phyloP scores from a whole-genome alignment of 768 basidiomycete genomes.

The Trametes cubensis region DNA sequence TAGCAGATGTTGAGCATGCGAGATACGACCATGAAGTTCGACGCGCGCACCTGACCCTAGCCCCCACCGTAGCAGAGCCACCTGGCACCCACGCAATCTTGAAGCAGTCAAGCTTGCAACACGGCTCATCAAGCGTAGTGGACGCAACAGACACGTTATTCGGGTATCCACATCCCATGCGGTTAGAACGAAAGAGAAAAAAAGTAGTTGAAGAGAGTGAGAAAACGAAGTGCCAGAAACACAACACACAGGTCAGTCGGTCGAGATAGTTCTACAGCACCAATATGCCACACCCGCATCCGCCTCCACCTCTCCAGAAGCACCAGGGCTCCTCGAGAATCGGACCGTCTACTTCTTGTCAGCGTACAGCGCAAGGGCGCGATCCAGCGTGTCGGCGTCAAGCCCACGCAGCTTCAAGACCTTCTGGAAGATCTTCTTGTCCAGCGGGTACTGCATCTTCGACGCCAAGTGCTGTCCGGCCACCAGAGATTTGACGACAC shows the following conservation, averaged over 20 bases:
- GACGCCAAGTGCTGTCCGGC: conserved; percentile 83
- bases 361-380: conserved; percentile 44
- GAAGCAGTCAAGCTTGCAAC: background rate
- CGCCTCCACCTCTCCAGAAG: background rate
- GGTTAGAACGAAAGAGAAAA: background rate
- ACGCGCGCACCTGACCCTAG: too few relatives aligned
- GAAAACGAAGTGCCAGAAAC: conserved; percentile 7
- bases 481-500: conserved; percentile 78
- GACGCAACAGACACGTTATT: background rate
- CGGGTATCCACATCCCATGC: background rate
- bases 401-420: conserved; percentile 73
- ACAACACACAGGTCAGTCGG: conserved; percentile 12
- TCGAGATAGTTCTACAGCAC: conserved; percentile 13
- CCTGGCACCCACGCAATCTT: background rate
- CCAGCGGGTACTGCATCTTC: conserved; percentile 66
- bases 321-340: background rate
- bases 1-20: too few relatives aligned
- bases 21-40: too few relatives aligned
- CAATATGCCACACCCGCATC: conserved; percentile 12
- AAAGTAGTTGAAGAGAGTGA: too few relatives aligned
- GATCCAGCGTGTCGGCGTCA: conserved; percentile 55
- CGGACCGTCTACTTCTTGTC: conserved; percentile 13
- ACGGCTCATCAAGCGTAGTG: background rate
- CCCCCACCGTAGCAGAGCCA: too few relatives aligned
- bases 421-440: conserved; percentile 76